Evolutionary conservation across 2,329 filamentous ascomycete species (phyloP), one percentile per base, ranked within the genome.

Genomic region (Cladosporium sp.): DNA sequence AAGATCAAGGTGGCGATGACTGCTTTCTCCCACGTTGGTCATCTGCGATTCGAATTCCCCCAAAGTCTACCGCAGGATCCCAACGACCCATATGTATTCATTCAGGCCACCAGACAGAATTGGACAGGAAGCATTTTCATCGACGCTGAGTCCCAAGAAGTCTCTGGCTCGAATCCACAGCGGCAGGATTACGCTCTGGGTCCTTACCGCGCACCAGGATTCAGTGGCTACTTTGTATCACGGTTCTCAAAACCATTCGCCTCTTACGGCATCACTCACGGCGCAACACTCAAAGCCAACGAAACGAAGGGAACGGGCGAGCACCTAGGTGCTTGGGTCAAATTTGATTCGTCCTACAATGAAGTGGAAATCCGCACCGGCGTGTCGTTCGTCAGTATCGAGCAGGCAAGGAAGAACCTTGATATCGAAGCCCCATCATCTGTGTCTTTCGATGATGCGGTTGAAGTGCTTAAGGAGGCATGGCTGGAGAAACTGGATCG

Each of bases 401-500:
- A 81, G 59, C 81, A 83, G 69, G 81, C 81, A 3, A 75, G 80
- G 14, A 77, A 69, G 49, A 83, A 83, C 60, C 71, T 83, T 1
- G 78, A 82, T 5, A 71, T 82, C 3, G 79, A 83, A 68, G 77
- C 78, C 5, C 77, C 80, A 0, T 71, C 78, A 26, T 70, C 69
- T 2, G 66, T 71, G 1, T 69, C 73, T 0, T 80, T 83, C 52
- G 78, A 80, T 29, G 66, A 76, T 6, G 79, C 78, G 0, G 76
- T 83, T 5, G 73, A 78, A 11, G 72, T 74, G n/a, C 71, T 78
- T 31, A 82, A 83, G 67, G 65, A 73, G 0, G 72, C 77, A 0
- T 83, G 81, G 81, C 70, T 82, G 1, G 80, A 82, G 26, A 83
- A 82, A 68, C 69, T 83, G 0, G 79, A 76, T 2, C 73, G 80